Evolutionary conservation across 2,329 filamentous ascomycete species (phyloP).

Genomic region (Neonectria magnoliae): DNA sequence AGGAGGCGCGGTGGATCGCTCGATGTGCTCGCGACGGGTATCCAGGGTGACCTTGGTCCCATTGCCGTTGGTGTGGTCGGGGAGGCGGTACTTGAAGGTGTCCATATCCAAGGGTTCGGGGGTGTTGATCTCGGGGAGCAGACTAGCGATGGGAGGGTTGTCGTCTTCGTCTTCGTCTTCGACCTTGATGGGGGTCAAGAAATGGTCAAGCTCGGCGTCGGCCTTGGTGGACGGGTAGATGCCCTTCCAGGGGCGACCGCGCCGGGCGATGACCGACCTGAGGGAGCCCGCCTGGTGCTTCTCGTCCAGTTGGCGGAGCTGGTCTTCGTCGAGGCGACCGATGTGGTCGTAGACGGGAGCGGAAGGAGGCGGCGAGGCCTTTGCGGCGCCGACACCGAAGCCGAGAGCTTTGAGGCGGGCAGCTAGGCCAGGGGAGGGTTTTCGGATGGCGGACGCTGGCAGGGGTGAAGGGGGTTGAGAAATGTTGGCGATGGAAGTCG

Average conservation of each 20-base stretch:
- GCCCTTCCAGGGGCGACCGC: conserved; percentile 78
- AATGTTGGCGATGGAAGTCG: conserved; percentile 38
- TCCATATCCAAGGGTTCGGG: conserved; percentile 70
- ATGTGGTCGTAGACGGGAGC: conserved; percentile 57
- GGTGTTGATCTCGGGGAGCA: conserved; percentile 63
- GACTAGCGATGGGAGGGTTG: conserved; percentile 41
- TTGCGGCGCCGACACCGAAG: conserved; percentile 64
- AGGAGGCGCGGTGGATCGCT: conserved; percentile 57
- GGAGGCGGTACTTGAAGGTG: conserved; percentile 78
- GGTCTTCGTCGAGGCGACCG: conserved; percentile 75
- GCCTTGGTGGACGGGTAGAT: conserved; percentile 50
- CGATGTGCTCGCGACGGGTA: conserved; percentile 67
- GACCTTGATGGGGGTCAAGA: conserved; percentile 38
- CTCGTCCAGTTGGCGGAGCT: conserved; percentile 75
- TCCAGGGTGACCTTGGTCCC: conserved; percentile 70
- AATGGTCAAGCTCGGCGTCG: conserved; percentile 37
- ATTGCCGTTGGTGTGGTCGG: conserved; percentile 75
- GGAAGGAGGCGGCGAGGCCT: conserved; percentile 46
- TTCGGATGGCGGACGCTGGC: conserved; percentile 55
- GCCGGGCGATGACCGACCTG: conserved; percentile 65
- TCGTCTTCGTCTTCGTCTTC: neutral
- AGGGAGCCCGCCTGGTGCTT: conserved; percentile 68
- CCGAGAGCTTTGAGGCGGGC: conserved; percentile 73
- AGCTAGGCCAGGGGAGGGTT: conserved; percentile 71
- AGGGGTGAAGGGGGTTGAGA: conserved; percentile 39